Evolutionary conservation across 108 stramenopile genomes (phyloP).

Genomic region (Fragilaria radians): DNA sequence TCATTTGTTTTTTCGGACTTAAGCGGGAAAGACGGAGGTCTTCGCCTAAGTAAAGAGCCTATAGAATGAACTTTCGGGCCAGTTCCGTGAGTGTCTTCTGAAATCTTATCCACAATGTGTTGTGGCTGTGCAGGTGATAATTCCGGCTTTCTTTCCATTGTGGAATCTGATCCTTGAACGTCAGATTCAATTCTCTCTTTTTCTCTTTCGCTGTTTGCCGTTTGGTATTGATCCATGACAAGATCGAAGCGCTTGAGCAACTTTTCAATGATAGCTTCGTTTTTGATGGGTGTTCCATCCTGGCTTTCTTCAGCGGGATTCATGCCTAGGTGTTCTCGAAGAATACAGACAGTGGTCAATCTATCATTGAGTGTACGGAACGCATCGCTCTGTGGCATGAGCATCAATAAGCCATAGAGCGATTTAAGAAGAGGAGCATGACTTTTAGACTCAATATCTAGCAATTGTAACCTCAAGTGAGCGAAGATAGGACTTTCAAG

Average conservation of each 20-base stretch:
- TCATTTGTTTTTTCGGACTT: too few relatives aligned
- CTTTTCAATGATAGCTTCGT: constrained; percentile 16
- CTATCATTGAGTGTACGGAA: constrained; percentile 82
- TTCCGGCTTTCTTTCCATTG: too few relatives aligned
- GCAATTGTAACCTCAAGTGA: constrained; percentile 90
- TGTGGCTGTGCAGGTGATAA: too few relatives aligned
- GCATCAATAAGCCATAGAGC: constrained; percentile 93
- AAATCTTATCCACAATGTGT: too few relatives aligned
- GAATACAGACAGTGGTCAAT: constrained; percentile 81
- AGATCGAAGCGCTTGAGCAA: constrained; percentile 43
- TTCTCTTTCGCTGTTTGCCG: constrained; percentile 9
- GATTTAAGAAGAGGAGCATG: constrained; percentile 88
- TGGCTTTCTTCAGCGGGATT: constrained; percentile 14
- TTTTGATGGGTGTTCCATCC: not conserved
- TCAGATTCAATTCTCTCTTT: not conserved
- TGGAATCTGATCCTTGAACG: too few relatives aligned
- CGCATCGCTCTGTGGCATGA: constrained; percentile 91
- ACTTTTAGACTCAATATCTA: constrained; percentile 83
- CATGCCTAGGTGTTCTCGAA: constrained; percentile 81
- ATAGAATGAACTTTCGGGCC: too few relatives aligned
- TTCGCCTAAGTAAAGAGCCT: too few relatives aligned
- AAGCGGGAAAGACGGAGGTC: too few relatives aligned
- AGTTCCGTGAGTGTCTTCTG: too few relatives aligned
- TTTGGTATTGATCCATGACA: constrained; percentile 28
- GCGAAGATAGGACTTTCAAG: constrained; percentile 97